Percentiles rank a stretch among this genome's conserved stretches.
Conservation (phyloP, 2,329 filamentous ascomycete species). For the Ambrosiella beaveri region DNA sequence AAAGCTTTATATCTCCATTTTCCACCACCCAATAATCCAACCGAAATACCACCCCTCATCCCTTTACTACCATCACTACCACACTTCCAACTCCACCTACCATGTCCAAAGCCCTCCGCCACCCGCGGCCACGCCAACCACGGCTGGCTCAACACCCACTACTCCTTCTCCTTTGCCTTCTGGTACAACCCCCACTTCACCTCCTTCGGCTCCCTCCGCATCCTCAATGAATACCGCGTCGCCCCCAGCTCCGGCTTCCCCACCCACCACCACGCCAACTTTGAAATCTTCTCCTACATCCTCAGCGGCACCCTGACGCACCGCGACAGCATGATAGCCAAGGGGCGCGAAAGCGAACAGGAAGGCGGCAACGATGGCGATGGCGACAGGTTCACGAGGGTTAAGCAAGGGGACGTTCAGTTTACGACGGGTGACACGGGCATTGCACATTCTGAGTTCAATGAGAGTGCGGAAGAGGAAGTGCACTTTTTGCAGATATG, state of each 20-base stretch:
- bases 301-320: slow-evolving; percentile 75
- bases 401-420: slow-evolving; percentile 69
- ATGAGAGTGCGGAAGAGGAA: slow-evolving; percentile 51
- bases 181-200: slow-evolving; percentile 50
- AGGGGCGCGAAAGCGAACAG: slow-evolving; percentile 32
- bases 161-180: slow-evolving; percentile 69
- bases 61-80: slow-evolving; percentile 9
- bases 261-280: slow-evolving; percentile 69
- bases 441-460: slow-evolving; percentile 68
- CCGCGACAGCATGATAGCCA: slow-evolving; percentile 68
- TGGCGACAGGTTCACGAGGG: slow-evolving; percentile 48
- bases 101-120: slow-evolving; percentile 35
- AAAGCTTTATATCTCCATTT: slow-evolving; percentile 14
- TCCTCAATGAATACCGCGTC: slow-evolving; percentile 81
- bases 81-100: slow-evolving; percentile 9
- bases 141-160: slow-evolving; percentile 75
- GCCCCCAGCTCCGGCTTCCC: slow-evolving; percentile 59
- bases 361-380: slow-evolving; percentile 22
- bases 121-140: slow-evolving; percentile 63
- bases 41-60: too few species aligned
- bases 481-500: slow-evolving; percentile 84
- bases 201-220: slow-evolving; percentile 59
- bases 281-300: slow-evolving; percentile 81
- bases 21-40: slow-evolving; percentile 10
- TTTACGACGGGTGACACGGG: slow-evolving; percentile 77